Percentiles rank a stretch among this genome's conserved stretches.
These are phyloP conservation scores for Aureobasidium sp. DNA, from an alignment of 2,329 filamentous ascomycete species.

Conservation along the genomic window DNA sequence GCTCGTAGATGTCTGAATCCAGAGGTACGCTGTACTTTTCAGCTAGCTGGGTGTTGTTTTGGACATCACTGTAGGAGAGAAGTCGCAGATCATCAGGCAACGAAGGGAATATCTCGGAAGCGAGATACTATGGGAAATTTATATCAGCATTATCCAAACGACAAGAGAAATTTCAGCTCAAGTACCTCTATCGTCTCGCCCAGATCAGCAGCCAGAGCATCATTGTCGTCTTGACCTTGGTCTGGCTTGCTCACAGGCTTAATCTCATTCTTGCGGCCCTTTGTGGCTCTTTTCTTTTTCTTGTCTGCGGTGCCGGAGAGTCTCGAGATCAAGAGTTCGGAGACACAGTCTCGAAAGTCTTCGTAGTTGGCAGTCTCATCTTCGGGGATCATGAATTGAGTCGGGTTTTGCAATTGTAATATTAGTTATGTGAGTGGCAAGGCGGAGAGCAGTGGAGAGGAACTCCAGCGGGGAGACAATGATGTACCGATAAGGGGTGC, in stretches of 20 bases:
- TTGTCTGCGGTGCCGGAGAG: constrained; percentile 41
- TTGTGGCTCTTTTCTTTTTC: constrained; percentile 38
- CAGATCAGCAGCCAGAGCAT: constrained; percentile 52
- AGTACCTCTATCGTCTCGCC: constrained; percentile 68
- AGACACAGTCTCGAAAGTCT: constrained; percentile 65
- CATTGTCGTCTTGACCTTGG: constrained; percentile 21
- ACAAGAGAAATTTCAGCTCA: neutral
- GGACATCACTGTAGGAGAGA: constrained; percentile 51
- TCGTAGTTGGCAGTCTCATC: constrained; percentile 49
- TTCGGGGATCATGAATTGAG: constrained; percentile 25
- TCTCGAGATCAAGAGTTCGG: constrained; percentile 57
- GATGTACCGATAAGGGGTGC: neutral
- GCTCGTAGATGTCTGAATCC: constrained; percentile 25
- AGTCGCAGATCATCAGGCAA: constrained; percentile 54
- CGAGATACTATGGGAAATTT: constrained; percentile 49
- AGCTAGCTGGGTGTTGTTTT: constrained; percentile 42
- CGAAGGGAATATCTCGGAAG: constrained; percentile 56
- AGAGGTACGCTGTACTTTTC: constrained; percentile 49
- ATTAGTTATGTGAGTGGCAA: neutral
- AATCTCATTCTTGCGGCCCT: constrained; percentile 32
- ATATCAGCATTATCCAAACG: neutral
- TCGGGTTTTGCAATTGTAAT: neutral
- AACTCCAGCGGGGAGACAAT: constrained; percentile 1
- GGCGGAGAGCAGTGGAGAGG: neutral
- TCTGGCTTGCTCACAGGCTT: constrained; percentile 24